phyloP scores from a whole-genome alignment of 805 yeast species.

The Barnettozyma vustinii region DNA sequence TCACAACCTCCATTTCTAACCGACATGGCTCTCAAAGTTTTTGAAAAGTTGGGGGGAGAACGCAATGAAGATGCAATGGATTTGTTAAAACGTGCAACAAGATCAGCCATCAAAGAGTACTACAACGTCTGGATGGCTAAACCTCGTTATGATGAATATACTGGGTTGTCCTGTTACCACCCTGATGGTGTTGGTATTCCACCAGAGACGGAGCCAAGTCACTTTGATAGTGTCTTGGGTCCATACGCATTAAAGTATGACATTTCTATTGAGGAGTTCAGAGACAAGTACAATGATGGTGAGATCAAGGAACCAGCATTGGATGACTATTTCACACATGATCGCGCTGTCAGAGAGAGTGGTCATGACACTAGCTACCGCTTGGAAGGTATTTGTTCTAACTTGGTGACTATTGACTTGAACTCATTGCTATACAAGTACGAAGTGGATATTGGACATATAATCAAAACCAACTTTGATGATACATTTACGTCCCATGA shows the following conservation, averaged over 20 bases:
- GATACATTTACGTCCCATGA: conserved; percentile 39
- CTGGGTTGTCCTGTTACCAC: conserved; percentile 85
- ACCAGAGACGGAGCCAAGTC: conserved; percentile 91
- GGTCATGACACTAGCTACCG: conserved; percentile 95
- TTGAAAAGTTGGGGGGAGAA: conserved; percentile 48
- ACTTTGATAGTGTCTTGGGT: conserved; percentile 64
- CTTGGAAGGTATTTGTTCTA: conserved; percentile 83
- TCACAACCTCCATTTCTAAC: conserved; percentile 97
- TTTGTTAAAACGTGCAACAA: conserved; percentile 57
- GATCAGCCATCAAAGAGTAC: conserved; percentile 86
- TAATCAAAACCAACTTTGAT: conserved; percentile 51
- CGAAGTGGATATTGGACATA: conserved; percentile 74
- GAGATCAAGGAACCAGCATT: conserved; percentile 68
- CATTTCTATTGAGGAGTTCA: conserved; percentile 55
- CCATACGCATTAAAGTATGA: conserved; percentile 66
- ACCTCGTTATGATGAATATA: conserved; percentile 67
- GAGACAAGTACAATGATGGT: conserved; percentile 62
- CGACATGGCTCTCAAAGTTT: conserved; percentile 78
- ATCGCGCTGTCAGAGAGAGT: conserved; percentile 90
- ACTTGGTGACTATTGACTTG: conserved; percentile 85
- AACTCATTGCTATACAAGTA: conserved; percentile 84
- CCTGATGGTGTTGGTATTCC: conserved; percentile 94
- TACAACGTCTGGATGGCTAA: conserved; percentile 66
- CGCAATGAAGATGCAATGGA: conserved; percentile 45
- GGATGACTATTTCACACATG: conserved; percentile 86